Conservation (phyloP, 2,329 filamentous ascomycete genomes). For the Capronia americana region DNA sequence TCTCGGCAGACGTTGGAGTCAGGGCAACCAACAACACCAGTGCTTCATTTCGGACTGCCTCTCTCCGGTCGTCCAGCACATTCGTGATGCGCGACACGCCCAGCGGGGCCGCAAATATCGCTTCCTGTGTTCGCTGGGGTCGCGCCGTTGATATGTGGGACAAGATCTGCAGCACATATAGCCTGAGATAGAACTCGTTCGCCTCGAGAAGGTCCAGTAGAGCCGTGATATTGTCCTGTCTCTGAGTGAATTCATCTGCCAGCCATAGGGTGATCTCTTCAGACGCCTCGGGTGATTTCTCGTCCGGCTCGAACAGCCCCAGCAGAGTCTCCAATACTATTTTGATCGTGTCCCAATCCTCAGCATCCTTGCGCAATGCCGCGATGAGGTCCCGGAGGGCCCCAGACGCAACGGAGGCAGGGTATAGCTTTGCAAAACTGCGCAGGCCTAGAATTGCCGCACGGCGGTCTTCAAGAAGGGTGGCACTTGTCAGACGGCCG, state of each 20-base stretch:
- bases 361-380: slow-evolving; percentile 82
- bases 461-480: slow-evolving; percentile 89
- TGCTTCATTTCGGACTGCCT: slow-evolving; percentile 85
- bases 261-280: slow-evolving; percentile 96
- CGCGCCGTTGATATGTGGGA: slow-evolving; percentile 83
- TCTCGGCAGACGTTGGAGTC: slow-evolving; percentile 82
- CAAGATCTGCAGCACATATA: slow-evolving; percentile 90
- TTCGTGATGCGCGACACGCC: slow-evolving; percentile 86
- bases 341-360: slow-evolving; percentile 96
- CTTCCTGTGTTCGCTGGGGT: slow-evolving; percentile 92
- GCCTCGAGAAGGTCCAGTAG: slow-evolving; percentile 88
- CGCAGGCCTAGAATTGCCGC: slow-evolving; percentile 90
- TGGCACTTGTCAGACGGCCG: slow-evolving; percentile 84
- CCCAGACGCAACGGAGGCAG: slow-evolving; percentile 91
- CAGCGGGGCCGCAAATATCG: slow-evolving; percentile 84
- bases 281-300: slow-evolving; percentile 67
- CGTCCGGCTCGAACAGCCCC: slow-evolving; percentile 82
- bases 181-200: slow-evolving; percentile 84
- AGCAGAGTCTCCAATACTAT: slow-evolving; percentile 92
- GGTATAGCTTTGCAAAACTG: slow-evolving; percentile 95
- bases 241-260: slow-evolving; percentile 96
- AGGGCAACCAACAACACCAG: slow-evolving; percentile 86
- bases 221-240: slow-evolving; percentile 93
- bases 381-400: slow-evolving; percentile 87
- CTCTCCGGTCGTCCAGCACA: slow-evolving; percentile 81